Evolutionary conservation across 768 basidiomycete genomes (phyloP), one percentile per base, ranked within the genome.

Genomic region (Pleurotus giganteus): DNA sequence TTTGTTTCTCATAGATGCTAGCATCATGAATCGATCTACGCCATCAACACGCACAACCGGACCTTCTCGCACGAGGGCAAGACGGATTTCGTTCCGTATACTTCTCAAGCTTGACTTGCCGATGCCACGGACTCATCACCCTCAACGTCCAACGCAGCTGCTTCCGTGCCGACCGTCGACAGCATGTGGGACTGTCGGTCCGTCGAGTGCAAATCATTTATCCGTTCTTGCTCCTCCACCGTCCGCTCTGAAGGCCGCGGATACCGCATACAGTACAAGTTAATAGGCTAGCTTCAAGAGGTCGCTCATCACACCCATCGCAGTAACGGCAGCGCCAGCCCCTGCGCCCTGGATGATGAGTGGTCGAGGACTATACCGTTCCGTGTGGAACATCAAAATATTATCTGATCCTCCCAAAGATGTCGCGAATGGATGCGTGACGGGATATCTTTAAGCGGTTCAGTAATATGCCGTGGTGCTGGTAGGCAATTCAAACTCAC

Each of bases 301-400:
- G 66, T 98, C 96, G 44, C 89, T 86, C 60, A 96, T 78, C 13
- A 98, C 94, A 6, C 97, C 97, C 93, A 98, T 98, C 0, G 97
- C 97, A 28, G 97, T 99, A 12, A 98, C 96, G 23, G 89, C 94
- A 1, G 94, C 94, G n/a, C 97, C 97, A 0, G 97, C 97, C 2
- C 97, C 97, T 0, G 95, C 88, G 47, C 97, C 97, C 65, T 98
- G 96, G 29, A 99, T 80, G 57, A 98, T 91, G 54, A 99, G 74
- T 1, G 97, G 96, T 37, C 94, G 74, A 6, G 86, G 81, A 2
- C 88, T 85, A 66, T 99, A 99, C 37, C 97, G 79, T 64, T 90
- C 86, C 0, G 96, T 98, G 66, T 93, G 89, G 82, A 98, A 98
- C 78, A 97, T 91, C 67, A 99, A 83, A 66, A 99, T 98, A 69